A percentile compares a stretch with the other conserved stretches of the same genome.
Evolutionary conservation across 2,329 filamentous ascomycete species (phyloP).

Genomic region (Xylaria sp.): DNA sequence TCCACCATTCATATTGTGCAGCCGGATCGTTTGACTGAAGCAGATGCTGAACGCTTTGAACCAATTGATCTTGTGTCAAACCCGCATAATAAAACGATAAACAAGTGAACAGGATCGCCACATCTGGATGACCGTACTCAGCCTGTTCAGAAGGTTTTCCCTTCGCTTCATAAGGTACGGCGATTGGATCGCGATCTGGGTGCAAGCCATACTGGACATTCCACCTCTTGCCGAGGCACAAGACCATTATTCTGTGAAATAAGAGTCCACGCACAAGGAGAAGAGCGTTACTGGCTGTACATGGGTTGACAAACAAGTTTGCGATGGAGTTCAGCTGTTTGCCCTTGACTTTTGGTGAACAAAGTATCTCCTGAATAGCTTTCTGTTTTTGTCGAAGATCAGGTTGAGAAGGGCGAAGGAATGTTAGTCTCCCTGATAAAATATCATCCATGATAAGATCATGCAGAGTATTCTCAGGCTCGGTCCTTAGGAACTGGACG

Average conservation of each 20-base stretch:
- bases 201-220: slow-evolving; percentile 73
- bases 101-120: slow-evolving; percentile 71
- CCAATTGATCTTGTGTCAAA: slow-evolving; percentile 59
- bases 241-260: slow-evolving; percentile 65
- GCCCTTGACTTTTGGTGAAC: slow-evolving; percentile 38
- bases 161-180: slow-evolving; percentile 74
- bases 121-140: slow-evolving; percentile 75
- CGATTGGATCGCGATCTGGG: slow-evolving; percentile 64
- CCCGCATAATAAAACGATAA: slow-evolving; percentile 74
- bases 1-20: slow-evolving; percentile 64
- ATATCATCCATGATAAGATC: slow-evolving; percentile 54
- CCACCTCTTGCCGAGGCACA: slow-evolving; percentile 71
- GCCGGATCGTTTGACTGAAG: slow-evolving; percentile 65
- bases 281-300: slow-evolving; percentile 50
- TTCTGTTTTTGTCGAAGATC: slow-evolving; percentile 6
- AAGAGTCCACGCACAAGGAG: slow-evolving; percentile 72
- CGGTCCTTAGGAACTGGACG: slow-evolving; percentile 62
- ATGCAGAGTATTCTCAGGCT: slow-evolving; percentile 58
- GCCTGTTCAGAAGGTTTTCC: slow-evolving; percentile 69
- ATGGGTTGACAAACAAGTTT: slow-evolving; percentile 48
- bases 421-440: slow-evolving; percentile 46
- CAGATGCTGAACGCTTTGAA: slow-evolving; percentile 59
- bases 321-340: slow-evolving; percentile 35
- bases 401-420: slow-evolving; percentile 34
- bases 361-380: slow-evolving; percentile 41